phyloP scores from a whole-genome alignment of 768 basidiomycete genomes.

The Tricholoma sp. region DNA sequence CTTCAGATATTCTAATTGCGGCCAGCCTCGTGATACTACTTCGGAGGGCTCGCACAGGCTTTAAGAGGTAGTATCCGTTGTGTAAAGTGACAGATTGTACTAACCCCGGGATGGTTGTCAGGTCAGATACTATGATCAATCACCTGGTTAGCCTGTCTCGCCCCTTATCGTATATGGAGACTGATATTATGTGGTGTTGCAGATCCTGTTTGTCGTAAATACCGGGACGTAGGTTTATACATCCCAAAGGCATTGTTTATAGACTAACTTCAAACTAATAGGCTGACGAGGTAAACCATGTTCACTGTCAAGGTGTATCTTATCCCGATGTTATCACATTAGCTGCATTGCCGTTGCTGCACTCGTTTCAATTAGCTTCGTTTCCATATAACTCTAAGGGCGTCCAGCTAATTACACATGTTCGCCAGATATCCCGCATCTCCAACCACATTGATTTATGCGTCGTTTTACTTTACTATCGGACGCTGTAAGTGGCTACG shows the following conservation, averaged over 20 bases:
- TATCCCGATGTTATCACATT: not conserved
- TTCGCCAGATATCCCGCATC: constrained; percentile 21
- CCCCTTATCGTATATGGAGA: not conserved
- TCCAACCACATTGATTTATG: constrained; percentile 25
- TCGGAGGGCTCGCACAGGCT: constrained; percentile 45
- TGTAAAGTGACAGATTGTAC: not conserved
- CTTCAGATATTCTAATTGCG: constrained; percentile 46
- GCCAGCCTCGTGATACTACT: constrained; percentile 39
- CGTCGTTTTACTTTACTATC: constrained; percentile 29
- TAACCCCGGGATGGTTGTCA: constrained; percentile 3
- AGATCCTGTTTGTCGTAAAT: constrained; percentile 20
- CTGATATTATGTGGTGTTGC: not conserved
- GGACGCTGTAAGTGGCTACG: constrained; percentile 22
- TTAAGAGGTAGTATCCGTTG: constrained; percentile 31
- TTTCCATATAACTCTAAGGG: not conserved
- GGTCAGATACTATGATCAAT: constrained; percentile 49
- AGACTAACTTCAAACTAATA: not conserved
- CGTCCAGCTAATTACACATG: not conserved
- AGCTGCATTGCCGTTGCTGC: constrained; percentile 2
- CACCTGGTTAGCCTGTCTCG: not conserved
- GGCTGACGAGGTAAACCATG: not conserved
- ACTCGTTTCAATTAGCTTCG: constrained; percentile 8
- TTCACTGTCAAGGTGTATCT: not conserved
- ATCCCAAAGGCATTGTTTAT: not conserved
- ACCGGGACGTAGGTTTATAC: constrained; percentile 13